Percentiles rank a stretch among this genome's conserved stretches.
Conservation (phyloP, 2,329 filamentous ascomycete genomes). For the Fusarium oxysporum region DNA sequence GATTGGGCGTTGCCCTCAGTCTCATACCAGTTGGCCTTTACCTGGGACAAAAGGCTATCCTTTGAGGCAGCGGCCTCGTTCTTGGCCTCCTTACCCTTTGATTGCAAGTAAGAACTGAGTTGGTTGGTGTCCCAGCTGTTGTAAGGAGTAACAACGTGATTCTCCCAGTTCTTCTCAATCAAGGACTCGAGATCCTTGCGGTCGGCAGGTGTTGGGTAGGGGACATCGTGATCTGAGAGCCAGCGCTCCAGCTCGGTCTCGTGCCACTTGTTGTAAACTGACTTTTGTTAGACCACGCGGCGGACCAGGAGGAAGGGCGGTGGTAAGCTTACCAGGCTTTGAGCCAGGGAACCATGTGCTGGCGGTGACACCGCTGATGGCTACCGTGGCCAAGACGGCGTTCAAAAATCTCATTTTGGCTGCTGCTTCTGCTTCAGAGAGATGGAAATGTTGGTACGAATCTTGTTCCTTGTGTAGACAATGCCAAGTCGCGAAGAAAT, state of each 20-base stretch:
- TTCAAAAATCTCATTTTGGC: constrained; percentile 80
- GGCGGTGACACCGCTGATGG: constrained; percentile 76
- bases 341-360: constrained; percentile 82
- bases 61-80: constrained; percentile 74
- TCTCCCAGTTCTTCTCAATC: constrained; percentile 91
- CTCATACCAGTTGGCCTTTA: constrained; percentile 81
- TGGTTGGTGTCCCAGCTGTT: constrained; percentile 79
- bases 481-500: constrained; percentile 3
- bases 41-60: constrained; percentile 74
- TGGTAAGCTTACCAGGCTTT: constrained; percentile 76
- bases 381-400: constrained; percentile 75
- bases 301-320: background rate
- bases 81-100: constrained; percentile 78
- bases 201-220: constrained; percentile 89
- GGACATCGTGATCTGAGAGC: constrained; percentile 91
- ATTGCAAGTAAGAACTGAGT: constrained; percentile 74
- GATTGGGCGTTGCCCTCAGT: constrained; percentile 80
- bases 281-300: background rate
- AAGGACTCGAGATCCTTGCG: constrained; percentile 93
- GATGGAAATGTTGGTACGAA: background rate
- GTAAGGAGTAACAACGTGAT: constrained; percentile 80
- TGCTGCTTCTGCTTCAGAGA: background rate
- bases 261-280: constrained; percentile 99
- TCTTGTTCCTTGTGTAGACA: background rate
- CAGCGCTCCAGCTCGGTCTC: constrained; percentile 97